A percentile compares a stretch with the other conserved stretches of the same genome.
These are phyloP conservation scores for Fusarium sp. DNA, from an alignment of 2,329 filamentous ascomycete genomes.

Conservation along the genomic window DNA sequence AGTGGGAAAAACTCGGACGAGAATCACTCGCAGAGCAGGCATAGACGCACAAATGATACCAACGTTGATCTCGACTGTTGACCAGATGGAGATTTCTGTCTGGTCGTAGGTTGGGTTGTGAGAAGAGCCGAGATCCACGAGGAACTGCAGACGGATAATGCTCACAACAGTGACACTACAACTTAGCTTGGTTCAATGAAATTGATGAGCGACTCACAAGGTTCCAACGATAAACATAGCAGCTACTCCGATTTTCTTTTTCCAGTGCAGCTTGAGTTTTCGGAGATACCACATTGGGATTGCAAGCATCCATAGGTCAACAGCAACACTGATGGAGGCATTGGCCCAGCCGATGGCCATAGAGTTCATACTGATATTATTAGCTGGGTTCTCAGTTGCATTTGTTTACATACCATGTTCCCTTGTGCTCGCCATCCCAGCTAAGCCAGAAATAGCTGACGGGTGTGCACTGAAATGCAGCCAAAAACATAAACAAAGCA, in stretches of 20 bases:
- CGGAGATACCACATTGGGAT: slow-evolving; percentile 57
- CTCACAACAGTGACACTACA: slow-evolving; percentile 51
- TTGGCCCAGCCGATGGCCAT: slow-evolving; percentile 59
- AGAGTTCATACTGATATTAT: slow-evolving; percentile 50
- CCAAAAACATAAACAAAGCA: slow-evolving; percentile 51
- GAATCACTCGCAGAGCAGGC: slow-evolving; percentile 50
- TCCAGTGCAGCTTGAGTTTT: slow-evolving; percentile 53
- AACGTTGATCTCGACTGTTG: slow-evolving; percentile 54
- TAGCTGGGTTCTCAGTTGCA: neutral
- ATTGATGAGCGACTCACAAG: slow-evolving; percentile 48
- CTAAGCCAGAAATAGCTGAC: slow-evolving; percentile 57
- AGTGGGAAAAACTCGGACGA: slow-evolving; percentile 49
- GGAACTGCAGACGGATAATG: slow-evolving; percentile 48
- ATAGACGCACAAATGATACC: slow-evolving; percentile 56
- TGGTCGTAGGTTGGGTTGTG: slow-evolving; percentile 51
- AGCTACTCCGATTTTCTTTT: slow-evolving; percentile 59
- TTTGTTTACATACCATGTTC: slow-evolving; percentile 52
- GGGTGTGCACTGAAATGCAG: slow-evolving; percentile 57
- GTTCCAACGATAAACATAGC: slow-evolving; percentile 61
- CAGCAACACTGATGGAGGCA: slow-evolving; percentile 57
- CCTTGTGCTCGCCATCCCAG: slow-evolving; percentile 57
- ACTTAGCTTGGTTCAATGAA: neutral
- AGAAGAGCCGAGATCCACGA: slow-evolving; percentile 48
- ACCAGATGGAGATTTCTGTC: slow-evolving; percentile 51
- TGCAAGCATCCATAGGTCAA: slow-evolving; percentile 60